A percentile compares a stretch with the other conserved stretches of the same genome.
Conservation (phyloP, 768 basidiomycete species). For the Heimioporus sp. region DNA sequence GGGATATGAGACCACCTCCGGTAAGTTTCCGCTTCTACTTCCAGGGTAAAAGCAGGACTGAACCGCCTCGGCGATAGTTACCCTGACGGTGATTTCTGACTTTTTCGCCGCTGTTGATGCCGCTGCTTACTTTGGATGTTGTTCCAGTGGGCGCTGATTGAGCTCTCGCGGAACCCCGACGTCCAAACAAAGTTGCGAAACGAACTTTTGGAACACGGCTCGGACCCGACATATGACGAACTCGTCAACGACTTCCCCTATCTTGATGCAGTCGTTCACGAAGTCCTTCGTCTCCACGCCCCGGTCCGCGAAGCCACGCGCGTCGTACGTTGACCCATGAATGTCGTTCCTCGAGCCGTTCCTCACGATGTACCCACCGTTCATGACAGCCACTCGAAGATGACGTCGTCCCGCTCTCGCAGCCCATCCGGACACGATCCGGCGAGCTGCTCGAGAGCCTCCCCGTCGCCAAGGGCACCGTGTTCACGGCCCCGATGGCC, state of each 20-base stretch:
- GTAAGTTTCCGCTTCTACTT: conserved; percentile 4
- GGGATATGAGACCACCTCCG: conserved; percentile 23
- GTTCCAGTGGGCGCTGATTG: conserved; percentile 48
- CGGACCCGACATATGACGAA: conserved; percentile 55
- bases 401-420: conserved; percentile 55
- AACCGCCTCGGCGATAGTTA: conserved; percentile 4
- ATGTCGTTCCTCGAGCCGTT: too few relatives aligned
- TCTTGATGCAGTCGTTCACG: conserved; percentile 51
- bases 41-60: neutral
- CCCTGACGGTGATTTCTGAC: conserved; percentile 13
- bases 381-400: conserved; percentile 43
- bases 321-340: conserved; percentile 1
- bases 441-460: conserved; percentile 41
- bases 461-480: conserved; percentile 45
- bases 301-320: conserved; percentile 28
- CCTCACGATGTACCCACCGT: too few relatives aligned
- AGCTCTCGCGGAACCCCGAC: conserved; percentile 45
- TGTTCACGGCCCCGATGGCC: conserved; percentile 40
- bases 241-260: conserved; percentile 49
- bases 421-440: conserved; percentile 41
- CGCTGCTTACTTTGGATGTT: neutral
- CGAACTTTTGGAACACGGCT: conserved; percentile 42
- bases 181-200: conserved; percentile 48
- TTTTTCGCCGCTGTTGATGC: neutral
- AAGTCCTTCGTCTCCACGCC: conserved; percentile 43